These are phyloP conservation scores for Letharia columbiana DNA, from an alignment of 495 filamentous ascomycete genomes.

Conservation along the genomic window DNA sequence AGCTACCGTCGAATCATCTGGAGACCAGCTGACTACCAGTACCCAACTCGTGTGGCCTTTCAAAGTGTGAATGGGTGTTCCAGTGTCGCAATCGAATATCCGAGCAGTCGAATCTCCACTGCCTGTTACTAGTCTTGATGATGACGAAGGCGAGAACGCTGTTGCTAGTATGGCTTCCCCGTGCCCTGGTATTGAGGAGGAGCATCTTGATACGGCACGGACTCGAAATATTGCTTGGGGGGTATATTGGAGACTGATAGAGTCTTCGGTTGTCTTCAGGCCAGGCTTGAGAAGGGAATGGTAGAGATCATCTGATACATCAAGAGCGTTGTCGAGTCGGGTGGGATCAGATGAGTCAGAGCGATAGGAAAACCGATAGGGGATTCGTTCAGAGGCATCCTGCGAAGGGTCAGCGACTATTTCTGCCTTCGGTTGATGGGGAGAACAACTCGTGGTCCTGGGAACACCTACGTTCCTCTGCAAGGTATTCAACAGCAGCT, in stretches of 20 bases:
- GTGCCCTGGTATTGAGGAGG: constrained; percentile 82
- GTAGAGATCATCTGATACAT: constrained; percentile 64
- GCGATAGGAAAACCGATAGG: constrained; percentile 77
- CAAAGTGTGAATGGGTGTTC: constrained; percentile 78
- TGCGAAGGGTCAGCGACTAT: constrained; percentile 30
- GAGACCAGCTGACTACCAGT: constrained; percentile 76
- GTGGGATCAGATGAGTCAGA: constrained; percentile 37
- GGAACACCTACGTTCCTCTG: constrained; percentile 61
- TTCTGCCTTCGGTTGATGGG: background rate
- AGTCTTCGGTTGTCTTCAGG: constrained; percentile 58
- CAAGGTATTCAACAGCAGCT: constrained; percentile 81
- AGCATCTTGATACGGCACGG: constrained; percentile 81
- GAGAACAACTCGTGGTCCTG: constrained; percentile 22
- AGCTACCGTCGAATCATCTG: constrained; percentile 70
- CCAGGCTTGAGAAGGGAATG: constrained; percentile 46
- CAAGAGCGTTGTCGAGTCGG: constrained; percentile 46
- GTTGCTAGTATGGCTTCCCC: constrained; percentile 84
- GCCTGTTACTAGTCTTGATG: constrained; percentile 75
- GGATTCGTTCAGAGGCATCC: constrained; percentile 68
- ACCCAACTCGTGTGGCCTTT: constrained; percentile 96
- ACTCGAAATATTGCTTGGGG: constrained; percentile 94
- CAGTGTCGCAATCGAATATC: constrained; percentile 93
- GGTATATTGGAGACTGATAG: constrained; percentile 69
- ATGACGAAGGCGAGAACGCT: constrained; percentile 76
- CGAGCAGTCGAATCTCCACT: constrained; percentile 87